Percentiles rank a stretch among this genome's conserved stretches.
Evolutionary conservation across 2,329 filamentous ascomycete species (phyloP).

Genomic region (Lecanicillium sp.): DNA sequence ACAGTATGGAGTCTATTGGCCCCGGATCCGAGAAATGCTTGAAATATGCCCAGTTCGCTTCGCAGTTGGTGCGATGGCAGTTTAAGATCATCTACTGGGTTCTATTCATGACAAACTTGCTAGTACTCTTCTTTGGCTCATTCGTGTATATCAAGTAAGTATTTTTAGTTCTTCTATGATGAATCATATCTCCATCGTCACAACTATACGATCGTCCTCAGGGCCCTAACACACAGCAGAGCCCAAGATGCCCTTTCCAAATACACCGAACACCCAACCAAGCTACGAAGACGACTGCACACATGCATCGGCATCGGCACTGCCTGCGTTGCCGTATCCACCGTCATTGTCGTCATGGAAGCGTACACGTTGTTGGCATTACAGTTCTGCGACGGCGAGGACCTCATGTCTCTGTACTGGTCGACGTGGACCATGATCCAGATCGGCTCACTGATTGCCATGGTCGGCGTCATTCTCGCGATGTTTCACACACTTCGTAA

Average conservation of each 20-base stretch:
- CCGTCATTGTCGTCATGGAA: conserved; percentile 46
- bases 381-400: conserved; percentile 55
- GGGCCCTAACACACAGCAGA: conserved; percentile 18
- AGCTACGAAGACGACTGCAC: conserved; percentile 30
- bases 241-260: conserved; percentile 33
- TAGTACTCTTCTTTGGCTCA: conserved; percentile 39
- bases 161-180: not conserved
- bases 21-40: conserved; percentile 20
- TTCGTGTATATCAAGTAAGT: conserved; percentile 35
- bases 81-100: conserved; percentile 43
- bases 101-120: conserved; percentile 38
- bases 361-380: conserved; percentile 47
- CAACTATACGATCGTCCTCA: conserved; percentile 1
- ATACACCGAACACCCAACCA: conserved; percentile 25
- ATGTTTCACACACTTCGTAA: conserved; percentile 44
- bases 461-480: conserved; percentile 50
- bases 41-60: conserved; percentile 40
- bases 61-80: conserved; percentile 34
- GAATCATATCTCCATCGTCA: not conserved
- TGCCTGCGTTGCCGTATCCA: conserved; percentile 38
- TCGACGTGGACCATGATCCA: conserved; percentile 56
- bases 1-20: not conserved
- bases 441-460: conserved; percentile 52
- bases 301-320: conserved; percentile 39
- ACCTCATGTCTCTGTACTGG: conserved; percentile 55